Evolutionary conservation across 2,329 filamentous ascomycete species (phyloP), one percentile per base, ranked within the genome.

Genomic region (Pochonia chlamydosporia): DNA sequence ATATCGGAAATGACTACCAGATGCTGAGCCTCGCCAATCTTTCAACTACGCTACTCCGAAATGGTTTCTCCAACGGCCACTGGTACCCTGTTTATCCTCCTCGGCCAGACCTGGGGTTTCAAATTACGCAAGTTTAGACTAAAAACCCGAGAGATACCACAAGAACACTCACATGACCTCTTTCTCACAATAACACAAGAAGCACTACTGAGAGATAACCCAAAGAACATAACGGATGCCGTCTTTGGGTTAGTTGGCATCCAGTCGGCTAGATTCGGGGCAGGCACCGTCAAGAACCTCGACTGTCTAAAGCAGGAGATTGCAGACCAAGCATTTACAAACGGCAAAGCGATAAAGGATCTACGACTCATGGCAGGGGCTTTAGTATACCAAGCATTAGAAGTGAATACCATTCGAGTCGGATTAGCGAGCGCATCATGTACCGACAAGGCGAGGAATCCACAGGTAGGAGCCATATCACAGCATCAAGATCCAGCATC

Each of bases 401-500:
- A 79, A 67, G 67, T 63, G 11, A 78, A 77, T 60, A 76, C 71
- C 4, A 71, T 63, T 16, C 28, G 20, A 8, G 40, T 43, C 40
- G 40, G 40, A 43, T 10, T 43, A 25, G 40, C 40, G 16, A 81
- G 76, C 40, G 76, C 73, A 26, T 63, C 74, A 42, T 87, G 82
- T 68, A 72, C 64, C 64, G 61, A 79, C 57, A 69, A 64, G 35
- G 78, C 82, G 14, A 69, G 71, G 49, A 87, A 87, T 65, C 74
- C 82, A 3, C 82, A 86, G 67, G 83, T 87, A 56, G 76, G 72
- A 25, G 79, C 79, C 37, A 61, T 87, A 50, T 66, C 71, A 45
- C 81, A 84, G 64, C 82, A 86, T 64, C 82, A 87, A 65, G 83
- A 87, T 60, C 81, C 83, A 24, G 83, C 82, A 18, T 78, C 78